Percentiles rank a stretch among this genome's conserved stretches.
phyloP scores from a whole-genome alignment of 257 asterid species.

The Dorcoceras hygrometricum region DNA sequence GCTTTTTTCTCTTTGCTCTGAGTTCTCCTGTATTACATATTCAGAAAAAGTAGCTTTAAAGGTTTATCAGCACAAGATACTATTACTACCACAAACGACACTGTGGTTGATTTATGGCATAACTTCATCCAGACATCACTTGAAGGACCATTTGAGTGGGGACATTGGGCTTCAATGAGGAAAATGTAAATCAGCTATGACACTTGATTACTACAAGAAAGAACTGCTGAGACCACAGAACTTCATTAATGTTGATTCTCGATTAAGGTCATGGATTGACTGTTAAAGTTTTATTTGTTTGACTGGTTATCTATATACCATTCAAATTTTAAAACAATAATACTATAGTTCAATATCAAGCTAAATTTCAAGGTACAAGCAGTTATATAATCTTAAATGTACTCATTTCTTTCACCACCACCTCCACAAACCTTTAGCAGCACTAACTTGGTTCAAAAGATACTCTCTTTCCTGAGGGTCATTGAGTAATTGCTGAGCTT shows the following conservation, averaged over 20 bases:
- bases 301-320: not conserved
- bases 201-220: not conserved
- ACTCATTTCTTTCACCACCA: not conserved
- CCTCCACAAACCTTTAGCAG: slow-evolving; percentile 74
- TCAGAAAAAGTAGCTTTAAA: slow-evolving; percentile 24
- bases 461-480: slow-evolving; percentile 94
- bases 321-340: not conserved
- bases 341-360: not conserved
- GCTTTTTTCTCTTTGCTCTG: slow-evolving; percentile 84
- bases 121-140: not conserved
- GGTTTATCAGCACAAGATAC: not conserved
- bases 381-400: not conserved
- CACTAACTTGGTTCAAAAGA: slow-evolving; percentile 77
- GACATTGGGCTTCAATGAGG: not conserved
- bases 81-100: not conserved
- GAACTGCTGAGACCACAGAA: not conserved
- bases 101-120: too few relatives aligned
- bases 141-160: not conserved
- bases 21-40: slow-evolving; percentile 74
- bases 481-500: slow-evolving; percentile 84
- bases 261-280: not conserved
- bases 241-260: slow-evolving; percentile 2
- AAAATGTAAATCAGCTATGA: not conserved
- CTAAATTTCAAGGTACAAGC: not conserved
- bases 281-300: not conserved